phyloP scores from a whole-genome alignment of 768 basidiomycete genomes.

The Mycena venus region DNA sequence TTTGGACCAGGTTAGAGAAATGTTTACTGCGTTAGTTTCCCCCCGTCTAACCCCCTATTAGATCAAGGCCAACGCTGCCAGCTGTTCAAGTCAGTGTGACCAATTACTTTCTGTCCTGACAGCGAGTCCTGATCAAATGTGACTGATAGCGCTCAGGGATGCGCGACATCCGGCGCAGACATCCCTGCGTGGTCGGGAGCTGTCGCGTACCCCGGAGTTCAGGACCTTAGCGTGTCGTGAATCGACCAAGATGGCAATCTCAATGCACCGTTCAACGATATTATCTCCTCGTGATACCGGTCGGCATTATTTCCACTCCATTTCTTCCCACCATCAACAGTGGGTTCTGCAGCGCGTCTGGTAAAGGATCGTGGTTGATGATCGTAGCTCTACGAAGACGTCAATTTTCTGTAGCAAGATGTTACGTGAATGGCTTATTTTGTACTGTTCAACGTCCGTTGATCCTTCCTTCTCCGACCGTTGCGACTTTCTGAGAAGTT shows the following conservation, averaged over 20 bases:
- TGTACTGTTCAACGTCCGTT: too few relatives aligned
- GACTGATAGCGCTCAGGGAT: background rate
- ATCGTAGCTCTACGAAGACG: too few relatives aligned
- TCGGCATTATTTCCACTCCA: background rate
- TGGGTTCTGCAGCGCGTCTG: too few relatives aligned
- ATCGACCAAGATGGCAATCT: background rate
- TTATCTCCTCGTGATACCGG: constrained; percentile 10
- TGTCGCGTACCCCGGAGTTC: background rate
- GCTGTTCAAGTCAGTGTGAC: background rate
- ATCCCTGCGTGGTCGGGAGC: background rate
- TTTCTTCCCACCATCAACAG: too few relatives aligned
- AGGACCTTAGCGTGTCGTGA: background rate
- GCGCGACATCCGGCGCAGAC: background rate
- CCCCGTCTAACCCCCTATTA: background rate
- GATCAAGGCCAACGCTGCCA: constrained; percentile 1
- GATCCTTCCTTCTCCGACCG: too few relatives aligned
- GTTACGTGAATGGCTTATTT: too few relatives aligned
- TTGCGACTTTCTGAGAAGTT: too few relatives aligned
- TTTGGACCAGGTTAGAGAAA: background rate
- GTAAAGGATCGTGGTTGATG: too few relatives aligned
- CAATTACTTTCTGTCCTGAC: background rate
- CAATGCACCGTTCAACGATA: constrained; percentile 4
- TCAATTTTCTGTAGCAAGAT: too few relatives aligned
- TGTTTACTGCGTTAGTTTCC: background rate
- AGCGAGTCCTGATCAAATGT: background rate